Evolutionary conservation across 2,329 filamentous ascomycete genomes (phyloP), one percentile per base, ranked within the genome.

Genomic region (Sclerotinia glacialis): DNA sequence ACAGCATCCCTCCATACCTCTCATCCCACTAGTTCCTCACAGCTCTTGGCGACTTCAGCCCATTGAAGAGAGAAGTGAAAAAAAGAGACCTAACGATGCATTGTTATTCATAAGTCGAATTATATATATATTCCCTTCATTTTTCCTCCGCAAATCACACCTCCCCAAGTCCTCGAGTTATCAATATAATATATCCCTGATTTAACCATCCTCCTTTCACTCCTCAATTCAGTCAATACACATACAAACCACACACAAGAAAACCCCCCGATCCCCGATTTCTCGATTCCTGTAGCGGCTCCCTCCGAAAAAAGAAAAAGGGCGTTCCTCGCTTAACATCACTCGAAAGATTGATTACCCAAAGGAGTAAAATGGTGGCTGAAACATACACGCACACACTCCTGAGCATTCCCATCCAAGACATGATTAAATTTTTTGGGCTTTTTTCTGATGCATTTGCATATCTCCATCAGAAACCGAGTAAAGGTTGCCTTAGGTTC

Each of bases 1-100:
- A n/a, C 3, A 16, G 26, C 28, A 40, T 40, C 37, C 34, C 34
- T 59, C 26, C 42, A 34, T 47, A 34, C 42, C 42, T 59, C 12
- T 7, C 21, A 5, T 16, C 26, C 14, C 50, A 53, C 21, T n/a
- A 59, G 6, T 59, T 47, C 31, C 14, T 26, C 44, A 12, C 46
- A 49, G 28, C 21, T 49, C 58, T 60, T 60, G 58, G 58, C 58
- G n/a, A 47, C 42, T 23, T 46, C 18, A 59, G 56, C 56, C 28
- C 18, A 46, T 46, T 40, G 3, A n/a, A 46, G 9, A 46, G 55
- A 12, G 44, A 9, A 9, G 28, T 6, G 21, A 1, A 16, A 46
- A 6, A 6, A 31, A 28, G 2, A 28, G 23, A 58, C 26, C 14
- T 58, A 44, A 40, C 26, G 34, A 21, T 23, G 54, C 23, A 11